These are phyloP conservation scores for Tubosaeta sp. DNA, from an alignment of 768 basidiomycete genomes.

Conservation along the genomic window DNA sequence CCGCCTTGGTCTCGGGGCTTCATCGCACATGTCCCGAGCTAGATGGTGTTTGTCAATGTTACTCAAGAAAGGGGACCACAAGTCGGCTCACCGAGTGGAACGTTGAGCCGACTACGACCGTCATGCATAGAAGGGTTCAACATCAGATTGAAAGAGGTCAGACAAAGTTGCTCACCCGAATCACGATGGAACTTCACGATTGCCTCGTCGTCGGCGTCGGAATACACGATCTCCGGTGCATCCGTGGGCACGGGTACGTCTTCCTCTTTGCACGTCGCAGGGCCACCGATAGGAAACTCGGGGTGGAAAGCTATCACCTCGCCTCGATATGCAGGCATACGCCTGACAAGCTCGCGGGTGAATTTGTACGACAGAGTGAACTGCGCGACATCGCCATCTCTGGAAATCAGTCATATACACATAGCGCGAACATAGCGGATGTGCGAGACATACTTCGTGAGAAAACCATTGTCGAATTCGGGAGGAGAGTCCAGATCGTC, in stretches of 20 bases:
- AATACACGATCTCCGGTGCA: slow-evolving; percentile 32
- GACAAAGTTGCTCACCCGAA: slow-evolving; percentile 2
- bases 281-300: slow-evolving; percentile 25
- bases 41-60: background rate
- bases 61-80: too few species aligned
- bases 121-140: background rate
- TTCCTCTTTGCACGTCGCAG: slow-evolving; percentile 21
- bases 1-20: slow-evolving; percentile 55
- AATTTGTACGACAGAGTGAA: slow-evolving; percentile 54
- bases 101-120: background rate
- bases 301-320: slow-evolving; percentile 22
- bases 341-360: slow-evolving; percentile 48
- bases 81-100: slow-evolving; percentile 15
- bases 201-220: slow-evolving; percentile 31
- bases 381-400: slow-evolving; percentile 38
- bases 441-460: slow-evolving; percentile 35
- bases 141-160: background rate
- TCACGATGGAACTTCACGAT: slow-evolving; percentile 26
- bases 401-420: background rate
- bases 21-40: slow-evolving; percentile 70
- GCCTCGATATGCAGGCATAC: slow-evolving; percentile 38
- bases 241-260: slow-evolving; percentile 19
- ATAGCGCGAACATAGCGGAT: background rate
- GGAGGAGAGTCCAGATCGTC: slow-evolving; percentile 37
- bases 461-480: slow-evolving; percentile 43